Evolutionary conservation across 306 rosid species (phyloP), one percentile per base, ranked within the genome.

Genomic region (Begonia fuchsioides): DNA sequence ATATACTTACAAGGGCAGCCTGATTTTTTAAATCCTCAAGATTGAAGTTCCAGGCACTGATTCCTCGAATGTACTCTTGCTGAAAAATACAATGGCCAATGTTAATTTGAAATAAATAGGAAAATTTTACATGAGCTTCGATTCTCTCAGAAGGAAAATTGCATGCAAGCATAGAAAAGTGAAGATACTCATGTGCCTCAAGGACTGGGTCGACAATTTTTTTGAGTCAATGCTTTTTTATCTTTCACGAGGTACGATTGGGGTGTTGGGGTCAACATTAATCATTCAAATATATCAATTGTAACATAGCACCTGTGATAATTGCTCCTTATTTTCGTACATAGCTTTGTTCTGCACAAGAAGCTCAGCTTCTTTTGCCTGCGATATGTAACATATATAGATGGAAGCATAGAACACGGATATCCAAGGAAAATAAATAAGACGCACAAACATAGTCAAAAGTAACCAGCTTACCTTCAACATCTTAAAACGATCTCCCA

Each of bases 31-130:
- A 77, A 68, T 90, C 98, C 57, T 90, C 98, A 52, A 90, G 83
- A 67, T 85, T 90, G 68, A 90, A 90, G 72, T 90, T 85, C 98
- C 98, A 90, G 65, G 95, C 98, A 79, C 98, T 90, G 67, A 90
- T 90, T 71, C 98, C 98, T 64, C 94, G 87, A 50, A 90, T 90
- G 72, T 90, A 90, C 70, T 85, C 95, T 81, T 90, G 93, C 98
- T 90, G 92, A 41, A 51, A 43, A 53, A 46, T 50, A n/a, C 67
- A 38, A 20, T 65, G 16, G 41, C 58, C 49, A 38, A 45, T 13
- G 32, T 11, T 60, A 44, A 41, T 50, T 46, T 60, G 11, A 35
- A 32, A 46, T 40, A 54, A 10, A 39, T 47, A 39, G 40, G 26
- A 50, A 55, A 32, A 32, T 35, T 11, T 18, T 43, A 39, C 19